Base-by-base conservation (phyloP, 164 flowering plant species). In the Macadamia integrifolia region DNA sequence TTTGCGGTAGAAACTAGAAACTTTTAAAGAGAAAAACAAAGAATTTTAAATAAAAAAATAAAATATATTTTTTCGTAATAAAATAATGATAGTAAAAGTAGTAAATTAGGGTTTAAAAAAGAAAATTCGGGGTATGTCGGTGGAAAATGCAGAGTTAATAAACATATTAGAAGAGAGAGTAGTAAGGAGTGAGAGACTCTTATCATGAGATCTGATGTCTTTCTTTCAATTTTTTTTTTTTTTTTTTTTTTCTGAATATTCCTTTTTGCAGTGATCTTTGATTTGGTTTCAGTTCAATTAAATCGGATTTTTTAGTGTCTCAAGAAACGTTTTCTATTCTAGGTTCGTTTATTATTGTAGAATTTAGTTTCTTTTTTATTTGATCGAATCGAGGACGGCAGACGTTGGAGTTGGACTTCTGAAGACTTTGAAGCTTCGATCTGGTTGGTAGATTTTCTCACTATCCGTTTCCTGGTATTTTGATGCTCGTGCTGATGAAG, bases 201-300 rank as follows among this genome's bases (percentile, higher is more conserved):
- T 70, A 11, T 46, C 50, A 29, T 3, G 67, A 70, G 49, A 48
- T 56, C 61, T 69, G 61, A 62, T 55, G 43, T 52, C 35, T 13
- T 46, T 60, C 64, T 60, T 15, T 48, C 60, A 15, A 65, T 32
- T 32, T 57, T 62, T 35, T 35, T 35, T 35, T 57, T 62, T 35
- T 35, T 35, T 35, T 35, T 35, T 23, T 0, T 23, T 23, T 23
- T 23, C 72, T 69, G 66, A 43, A 63, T 56, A 56, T 69, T 62
- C 73, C 64, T 62, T 23, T 59, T 57, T 7, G 57, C 73, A 70
- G 68, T 58, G 63, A 65, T 46, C 23, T 32, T 23, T 57, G 67
- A 63, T 57, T 40, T 18, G 62, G 44, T 9, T 23, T 13, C 6
- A 31, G 62, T 60, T 60, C 62, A 13, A 32, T 14, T 12, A 15